These are phyloP conservation scores for Aspergillaceae sp. DNA, from an alignment of 2,329 filamentous ascomycete species.

Conservation along the genomic window DNA sequence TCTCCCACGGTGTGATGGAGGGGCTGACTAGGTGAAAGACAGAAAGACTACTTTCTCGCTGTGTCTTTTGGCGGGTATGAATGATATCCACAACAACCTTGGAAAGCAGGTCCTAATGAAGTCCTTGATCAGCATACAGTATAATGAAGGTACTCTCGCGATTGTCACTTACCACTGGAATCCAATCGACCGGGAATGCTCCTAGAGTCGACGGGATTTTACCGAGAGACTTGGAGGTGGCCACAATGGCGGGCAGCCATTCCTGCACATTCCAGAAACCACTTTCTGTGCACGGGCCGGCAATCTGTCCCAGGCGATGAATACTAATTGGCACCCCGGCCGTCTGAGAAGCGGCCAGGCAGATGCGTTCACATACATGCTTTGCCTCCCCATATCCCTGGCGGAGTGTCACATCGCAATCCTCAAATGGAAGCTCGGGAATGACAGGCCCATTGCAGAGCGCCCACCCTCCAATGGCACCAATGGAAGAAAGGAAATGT, in stretches of 20 bases:
- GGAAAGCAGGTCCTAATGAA: conserved; percentile 24
- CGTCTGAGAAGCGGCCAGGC: conserved; percentile 21
- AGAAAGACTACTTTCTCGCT: conserved; percentile 3
- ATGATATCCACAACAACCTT: conserved; percentile 40
- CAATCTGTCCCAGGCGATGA: conserved; percentile 28
- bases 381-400: conserved; percentile 31
- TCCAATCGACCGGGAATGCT: conserved; percentile 41
- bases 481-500: conserved; percentile 20
- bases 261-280: conserved; percentile 51
- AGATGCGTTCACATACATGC: conserved; percentile 37
- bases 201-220: conserved; percentile 42
- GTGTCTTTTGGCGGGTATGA: conserved; percentile 16
- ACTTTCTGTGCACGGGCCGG: conserved; percentile 20
- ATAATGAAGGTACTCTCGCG: too few species aligned
- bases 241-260: conserved; percentile 35
- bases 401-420: conserved; percentile 19
- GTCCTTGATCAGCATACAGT: too few species aligned
- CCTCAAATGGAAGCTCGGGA: conserved; percentile 12
- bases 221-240: conserved; percentile 43
- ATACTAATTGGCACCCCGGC: conserved; percentile 14
- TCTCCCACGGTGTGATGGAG: conserved; percentile 29
- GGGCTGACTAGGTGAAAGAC: conserved; percentile 45
- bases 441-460: conserved; percentile 15
- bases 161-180: conserved; percentile 8
- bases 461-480: conserved; percentile 14